Percentiles rank a stretch among this genome's conserved stretches.
Conservation (phyloP, 208 protist species). For the Crithidia bombi region DNA sequence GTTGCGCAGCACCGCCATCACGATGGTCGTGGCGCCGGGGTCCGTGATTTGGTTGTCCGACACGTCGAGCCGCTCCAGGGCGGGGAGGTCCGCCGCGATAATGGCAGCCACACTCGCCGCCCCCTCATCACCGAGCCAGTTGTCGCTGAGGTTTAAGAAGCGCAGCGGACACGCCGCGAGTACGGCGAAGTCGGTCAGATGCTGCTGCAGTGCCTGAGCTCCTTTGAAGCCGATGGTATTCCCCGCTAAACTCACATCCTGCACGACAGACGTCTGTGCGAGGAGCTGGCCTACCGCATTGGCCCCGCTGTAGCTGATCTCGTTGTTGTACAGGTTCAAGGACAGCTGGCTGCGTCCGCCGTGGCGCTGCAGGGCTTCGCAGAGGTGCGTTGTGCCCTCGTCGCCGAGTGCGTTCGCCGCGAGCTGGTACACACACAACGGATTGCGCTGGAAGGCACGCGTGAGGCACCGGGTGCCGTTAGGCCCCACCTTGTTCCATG, state of each 20-base stretch:
- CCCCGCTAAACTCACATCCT: conserved; percentile 72
- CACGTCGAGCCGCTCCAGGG: conserved; percentile 64
- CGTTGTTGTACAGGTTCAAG: conserved; percentile 82
- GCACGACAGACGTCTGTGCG: conserved; percentile 56
- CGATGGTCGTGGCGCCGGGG: conserved; percentile 48
- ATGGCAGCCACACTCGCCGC: conserved; percentile 68
- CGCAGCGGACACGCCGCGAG: conserved; percentile 39
- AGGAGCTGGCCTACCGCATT: conserved; percentile 71
- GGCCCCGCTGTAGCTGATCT: conserved; percentile 66
- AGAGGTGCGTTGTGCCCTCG: conserved; percentile 62
- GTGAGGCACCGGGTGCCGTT: conserved; percentile 80
- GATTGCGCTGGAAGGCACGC: conserved; percentile 81
- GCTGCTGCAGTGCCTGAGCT: conserved; percentile 53
- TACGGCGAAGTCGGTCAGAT: conserved; percentile 43
- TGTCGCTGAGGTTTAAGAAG: conserved; percentile 65
- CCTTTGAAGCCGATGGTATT: conserved; percentile 86
- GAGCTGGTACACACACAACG: conserved; percentile 73
- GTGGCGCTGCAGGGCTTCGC: conserved; percentile 70
- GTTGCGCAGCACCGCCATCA: conserved; percentile 64
- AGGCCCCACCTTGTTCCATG: conserved; percentile 82
- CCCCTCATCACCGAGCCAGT: conserved; percentile 84
- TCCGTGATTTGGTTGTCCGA: conserved; percentile 82
- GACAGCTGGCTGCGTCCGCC: conserved; percentile 64
- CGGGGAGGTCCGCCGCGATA: conserved; percentile 59
- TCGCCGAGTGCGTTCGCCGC: conserved; percentile 82